Percentiles rank a stretch among this genome's conserved stretches.
Evolutionary conservation across 2,329 filamentous ascomycete genomes (phyloP).

Genomic region (Colletotrichum incanum): DNA sequence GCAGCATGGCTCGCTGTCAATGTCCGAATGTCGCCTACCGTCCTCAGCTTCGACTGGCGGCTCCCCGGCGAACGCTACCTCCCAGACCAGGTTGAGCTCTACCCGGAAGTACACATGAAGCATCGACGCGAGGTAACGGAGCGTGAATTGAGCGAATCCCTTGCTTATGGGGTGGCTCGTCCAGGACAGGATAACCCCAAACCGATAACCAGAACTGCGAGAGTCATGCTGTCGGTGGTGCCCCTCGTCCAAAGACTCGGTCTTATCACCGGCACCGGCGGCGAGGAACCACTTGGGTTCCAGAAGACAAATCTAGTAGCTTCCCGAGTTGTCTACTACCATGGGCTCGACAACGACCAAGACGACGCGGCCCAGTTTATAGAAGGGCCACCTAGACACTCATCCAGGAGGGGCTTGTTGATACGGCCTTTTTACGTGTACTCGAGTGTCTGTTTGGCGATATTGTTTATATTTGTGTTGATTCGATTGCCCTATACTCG

Average conservation of each 20-base stretch:
- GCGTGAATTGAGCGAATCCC: not conserved
- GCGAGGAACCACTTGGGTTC: slow-evolving; percentile 15
- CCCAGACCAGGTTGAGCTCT: slow-evolving; percentile 45
- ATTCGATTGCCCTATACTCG: not conserved
- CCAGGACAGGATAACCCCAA: not conserved
- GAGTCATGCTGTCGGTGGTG: slow-evolving; percentile 52
- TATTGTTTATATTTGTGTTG: not conserved
- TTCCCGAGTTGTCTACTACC: slow-evolving; percentile 51
- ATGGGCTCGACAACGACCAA: slow-evolving; percentile 45
- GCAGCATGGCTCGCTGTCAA: slow-evolving; percentile 52
- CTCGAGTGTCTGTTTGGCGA: not conserved
- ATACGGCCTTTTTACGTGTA: no score
- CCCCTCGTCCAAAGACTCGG: slow-evolving; percentile 48
- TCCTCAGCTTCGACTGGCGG: slow-evolving; percentile 48
- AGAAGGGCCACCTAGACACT: not conserved
- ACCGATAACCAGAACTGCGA: slow-evolving; percentile 35
- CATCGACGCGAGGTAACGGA: slow-evolving; percentile 33
- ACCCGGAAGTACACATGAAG: slow-evolving; percentile 42
- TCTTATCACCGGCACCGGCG: slow-evolving; percentile 15
- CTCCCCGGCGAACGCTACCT: slow-evolving; percentile 49
- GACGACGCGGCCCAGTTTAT: slow-evolving; percentile 45
- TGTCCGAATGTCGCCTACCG: slow-evolving; percentile 47
- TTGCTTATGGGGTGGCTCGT: not conserved
- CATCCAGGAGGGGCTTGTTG: not conserved
- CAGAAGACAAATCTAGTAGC: slow-evolving; percentile 47